Evolutionary conservation across 2,329 filamentous ascomycete species (phyloP), one percentile per base, ranked within the genome.

Genomic region (Sclerotinia trifoliorum): DNA sequence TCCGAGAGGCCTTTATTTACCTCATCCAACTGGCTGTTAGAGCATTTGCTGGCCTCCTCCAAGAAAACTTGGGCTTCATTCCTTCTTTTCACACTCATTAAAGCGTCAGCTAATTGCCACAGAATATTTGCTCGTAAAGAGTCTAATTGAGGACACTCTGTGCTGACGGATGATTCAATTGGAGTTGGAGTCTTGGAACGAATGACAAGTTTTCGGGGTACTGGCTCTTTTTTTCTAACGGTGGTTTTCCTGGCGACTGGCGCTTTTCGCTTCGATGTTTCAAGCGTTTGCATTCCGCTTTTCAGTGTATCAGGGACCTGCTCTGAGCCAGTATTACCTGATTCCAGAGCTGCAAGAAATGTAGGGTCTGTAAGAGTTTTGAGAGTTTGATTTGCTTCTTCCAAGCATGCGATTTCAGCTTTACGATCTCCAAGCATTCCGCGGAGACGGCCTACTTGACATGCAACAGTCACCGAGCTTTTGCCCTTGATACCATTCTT

Each of bases 1-100:
- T 86, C 86, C 15, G 87, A 83, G 66, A 92, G 83, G 51, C 88
- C 85, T 68, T 87, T 79, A 51, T 80, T 73, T 29, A 82, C 78
- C 26, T 81, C 71, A 73, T 85, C 76, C 73, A 79, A 68, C 78
- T 78, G 76, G 68, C 80, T 74, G 71, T 82, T 73, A 74, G 78
- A 68, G 79, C 83, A 60, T 81, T 80, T 66, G 82, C 78, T 69
- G 79, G 82, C 82, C 71, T 83, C 80, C 63, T 84, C 81, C 2
- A 93, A 80, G 24, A 86, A 79, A 1, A 79, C 78, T 19, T 87
- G 79, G 0, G 89, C 90, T 10, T 85, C 81, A 0, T 83, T 78
- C 81, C 87, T 91, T 52, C 82, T 79, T n/a, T 79, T 79, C 44
- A 79, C 76, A 11, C 79, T 75, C 19, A 82, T 78, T n/a, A 83